Percentiles rank a stretch among this genome's conserved stretches.
phyloP scores from a whole-genome alignment of 371 early-diverging fungal genomes.

The Saksenaea oblongispora region DNA sequence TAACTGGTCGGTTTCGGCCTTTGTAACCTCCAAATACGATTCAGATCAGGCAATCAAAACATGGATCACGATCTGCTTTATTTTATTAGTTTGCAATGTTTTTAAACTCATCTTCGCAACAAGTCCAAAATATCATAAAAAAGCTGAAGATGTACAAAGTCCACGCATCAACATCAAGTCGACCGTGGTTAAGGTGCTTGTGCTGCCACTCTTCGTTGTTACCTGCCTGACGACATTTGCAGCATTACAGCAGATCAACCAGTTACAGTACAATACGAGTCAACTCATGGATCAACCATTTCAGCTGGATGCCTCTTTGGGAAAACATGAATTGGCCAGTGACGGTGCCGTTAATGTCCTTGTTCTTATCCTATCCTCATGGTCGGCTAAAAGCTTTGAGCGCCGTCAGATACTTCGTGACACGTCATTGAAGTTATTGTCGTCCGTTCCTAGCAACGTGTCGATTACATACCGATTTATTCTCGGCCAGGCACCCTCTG shows the following conservation, averaged over 20 bases:
- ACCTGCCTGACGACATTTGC: conserved; percentile 54
- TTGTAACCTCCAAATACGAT: conserved; percentile 45
- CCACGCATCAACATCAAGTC: conserved; percentile 37
- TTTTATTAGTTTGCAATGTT: conserved; percentile 48
- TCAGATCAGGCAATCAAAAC: conserved; percentile 51
- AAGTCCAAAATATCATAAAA: conserved; percentile 45
- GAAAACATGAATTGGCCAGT: conserved; percentile 11
- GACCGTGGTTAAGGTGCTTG: conserved; percentile 45
- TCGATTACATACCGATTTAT: conserved; percentile 56
- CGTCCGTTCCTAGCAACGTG: conserved; percentile 19
- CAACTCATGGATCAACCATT: conserved; percentile 38
- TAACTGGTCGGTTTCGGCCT: conserved; percentile 52
- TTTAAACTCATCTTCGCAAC: conserved; percentile 55
- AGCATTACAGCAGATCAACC: conserved; percentile 47
- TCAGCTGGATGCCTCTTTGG: conserved; percentile 22
- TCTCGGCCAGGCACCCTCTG: conserved; percentile 55
- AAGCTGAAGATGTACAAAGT: conserved; percentile 39
- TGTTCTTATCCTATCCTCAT: conserved; percentile 58
- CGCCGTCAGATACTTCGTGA: conserved; percentile 50
- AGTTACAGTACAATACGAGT: conserved; percentile 45
- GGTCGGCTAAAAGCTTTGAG: conserved; percentile 45
- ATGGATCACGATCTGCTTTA: conserved; percentile 52
- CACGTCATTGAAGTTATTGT: conserved; percentile 40
- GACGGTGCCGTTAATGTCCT: conserved; percentile 28
- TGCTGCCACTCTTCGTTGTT: conserved; percentile 52